Conservation (phyloP, 352 stramenopile species). For the Peronospora belbahrii region DNA sequence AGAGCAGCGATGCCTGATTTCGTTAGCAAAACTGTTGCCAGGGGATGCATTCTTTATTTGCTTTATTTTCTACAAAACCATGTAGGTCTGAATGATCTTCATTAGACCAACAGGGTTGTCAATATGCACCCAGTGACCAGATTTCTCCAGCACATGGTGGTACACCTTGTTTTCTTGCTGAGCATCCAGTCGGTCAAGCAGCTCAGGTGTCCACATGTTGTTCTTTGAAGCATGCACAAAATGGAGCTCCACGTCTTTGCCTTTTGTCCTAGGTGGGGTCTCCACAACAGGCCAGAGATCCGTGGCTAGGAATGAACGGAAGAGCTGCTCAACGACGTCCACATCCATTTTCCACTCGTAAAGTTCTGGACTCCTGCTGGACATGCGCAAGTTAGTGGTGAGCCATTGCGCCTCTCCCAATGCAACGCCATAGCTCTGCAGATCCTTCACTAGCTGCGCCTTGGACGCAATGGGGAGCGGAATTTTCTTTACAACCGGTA, state of each 20-base stretch:
- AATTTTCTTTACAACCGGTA: conserved; percentile 63
- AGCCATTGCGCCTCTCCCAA: conserved; percentile 74
- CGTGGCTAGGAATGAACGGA: conserved; percentile 51
- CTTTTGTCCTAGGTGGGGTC: conserved; percentile 17
- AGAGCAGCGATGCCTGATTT: too few relatives aligned
- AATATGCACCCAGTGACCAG: conserved; percentile 83
- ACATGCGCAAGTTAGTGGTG: conserved; percentile 65
- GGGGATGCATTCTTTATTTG: conserved; percentile 3
- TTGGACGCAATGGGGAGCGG: conserved; percentile 68
- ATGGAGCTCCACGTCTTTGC: conserved; percentile 50
- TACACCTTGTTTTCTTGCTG: conserved; percentile 44
- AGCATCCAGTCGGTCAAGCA: conserved; percentile 38
- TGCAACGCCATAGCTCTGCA: conserved; percentile 51
- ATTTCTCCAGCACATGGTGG: conserved; percentile 58
- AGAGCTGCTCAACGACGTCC: conserved; percentile 63
- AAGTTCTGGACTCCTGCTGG: conserved; percentile 37
- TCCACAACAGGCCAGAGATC: conserved; percentile 64
- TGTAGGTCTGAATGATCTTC: conserved; percentile 48
- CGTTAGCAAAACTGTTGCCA: too few relatives aligned
- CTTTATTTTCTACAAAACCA: conserved; percentile 12
- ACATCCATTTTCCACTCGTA: conserved; percentile 83
- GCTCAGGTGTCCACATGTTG: conserved; percentile 58
- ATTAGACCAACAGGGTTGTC: conserved; percentile 74
- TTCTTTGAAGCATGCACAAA: conserved; percentile 73
- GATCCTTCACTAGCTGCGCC: conserved; percentile 47